phyloP scores from a whole-genome alignment of 2,329 filamentous ascomycete genomes.

The Cercospora beticola region DNA sequence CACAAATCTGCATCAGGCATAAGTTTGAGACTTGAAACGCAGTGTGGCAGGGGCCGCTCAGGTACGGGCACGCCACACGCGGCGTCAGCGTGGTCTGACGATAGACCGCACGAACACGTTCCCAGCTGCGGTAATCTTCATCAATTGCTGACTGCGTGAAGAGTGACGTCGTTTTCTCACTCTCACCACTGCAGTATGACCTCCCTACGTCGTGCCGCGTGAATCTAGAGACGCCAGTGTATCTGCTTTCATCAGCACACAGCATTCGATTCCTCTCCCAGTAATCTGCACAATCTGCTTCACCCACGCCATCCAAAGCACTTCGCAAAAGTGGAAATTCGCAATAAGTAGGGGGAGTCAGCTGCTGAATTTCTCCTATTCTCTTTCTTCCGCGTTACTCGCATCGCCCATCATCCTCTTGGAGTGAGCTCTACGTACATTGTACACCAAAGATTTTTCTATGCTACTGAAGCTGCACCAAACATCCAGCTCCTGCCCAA shows the following conservation, averaged over 20 bases:
- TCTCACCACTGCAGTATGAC: neutral
- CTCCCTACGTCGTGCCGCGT: neutral
- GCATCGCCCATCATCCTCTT: neutral
- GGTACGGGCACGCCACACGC: neutral
- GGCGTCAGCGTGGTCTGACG: neutral
- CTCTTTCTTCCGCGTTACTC: neutral
- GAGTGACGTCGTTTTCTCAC: neutral
- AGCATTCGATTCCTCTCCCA: neutral
- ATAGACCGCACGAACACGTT: neutral
- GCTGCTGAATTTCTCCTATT: neutral
- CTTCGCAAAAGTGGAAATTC: neutral
- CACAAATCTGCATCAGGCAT: neutral
- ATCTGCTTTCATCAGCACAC: neutral
- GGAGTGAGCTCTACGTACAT: neutral
- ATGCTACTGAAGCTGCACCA: slow-evolving; percentile 3
- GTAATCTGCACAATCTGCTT: neutral
- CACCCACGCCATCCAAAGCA: neutral
- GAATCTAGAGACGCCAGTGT: neutral
- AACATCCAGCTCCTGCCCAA: neutral
- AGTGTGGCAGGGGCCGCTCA: neutral
- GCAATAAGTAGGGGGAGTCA: neutral
- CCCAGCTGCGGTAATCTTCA: neutral
- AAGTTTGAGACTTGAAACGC: neutral
- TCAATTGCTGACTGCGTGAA: neutral
- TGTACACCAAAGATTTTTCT: slow-evolving; percentile 5